These are phyloP conservation scores for Knufia fluminis DNA, from an alignment of 2,329 filamentous ascomycete species.

Conservation along the genomic window DNA sequence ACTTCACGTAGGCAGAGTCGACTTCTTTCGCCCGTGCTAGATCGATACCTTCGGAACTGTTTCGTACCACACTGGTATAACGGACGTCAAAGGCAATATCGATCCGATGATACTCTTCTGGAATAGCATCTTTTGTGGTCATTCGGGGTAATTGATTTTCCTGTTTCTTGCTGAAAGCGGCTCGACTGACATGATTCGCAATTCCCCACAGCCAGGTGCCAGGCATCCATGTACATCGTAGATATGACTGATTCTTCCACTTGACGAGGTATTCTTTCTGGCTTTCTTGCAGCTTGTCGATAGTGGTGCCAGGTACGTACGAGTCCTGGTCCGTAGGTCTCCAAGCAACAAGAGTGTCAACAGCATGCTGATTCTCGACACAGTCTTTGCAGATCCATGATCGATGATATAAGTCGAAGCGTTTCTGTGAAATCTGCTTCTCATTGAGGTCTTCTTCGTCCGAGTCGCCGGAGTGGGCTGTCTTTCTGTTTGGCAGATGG, in stretches of 20 bases:
- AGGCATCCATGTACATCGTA: conserved; percentile 74
- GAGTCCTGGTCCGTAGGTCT: conserved; percentile 55
- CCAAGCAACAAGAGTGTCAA: conserved; percentile 80
- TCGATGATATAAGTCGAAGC: conserved; percentile 61
- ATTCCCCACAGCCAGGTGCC: conserved; percentile 81
- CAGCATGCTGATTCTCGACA: conserved; percentile 52
- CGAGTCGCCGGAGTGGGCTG: conserved; percentile 12
- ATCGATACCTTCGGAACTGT: conserved; percentile 59
- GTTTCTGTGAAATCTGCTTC: conserved; percentile 48
- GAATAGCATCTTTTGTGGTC: conserved; percentile 68
- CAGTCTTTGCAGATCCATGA: conserved; percentile 80
- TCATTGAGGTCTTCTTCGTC: conserved; percentile 31
- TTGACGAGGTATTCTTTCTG: conserved; percentile 89
- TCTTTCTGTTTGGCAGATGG: conserved; percentile 54
- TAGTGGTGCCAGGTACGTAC: conserved; percentile 45
- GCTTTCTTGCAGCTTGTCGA: conserved; percentile 56
- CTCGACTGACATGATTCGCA: conserved; percentile 54
- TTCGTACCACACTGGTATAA: conserved; percentile 50
- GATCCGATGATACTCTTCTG: conserved; percentile 72
- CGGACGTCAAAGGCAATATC: conserved; percentile 84
- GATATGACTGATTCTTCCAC: conserved; percentile 74
- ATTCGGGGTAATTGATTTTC: conserved; percentile 56
- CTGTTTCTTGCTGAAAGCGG: conserved; percentile 64
- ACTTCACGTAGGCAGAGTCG: conserved; percentile 72
- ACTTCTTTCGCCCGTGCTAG: conserved; percentile 64